Evolutionary conservation across 2,329 filamentous ascomycete genomes (phyloP).

Genomic region (Fusarium sublunatum): DNA sequence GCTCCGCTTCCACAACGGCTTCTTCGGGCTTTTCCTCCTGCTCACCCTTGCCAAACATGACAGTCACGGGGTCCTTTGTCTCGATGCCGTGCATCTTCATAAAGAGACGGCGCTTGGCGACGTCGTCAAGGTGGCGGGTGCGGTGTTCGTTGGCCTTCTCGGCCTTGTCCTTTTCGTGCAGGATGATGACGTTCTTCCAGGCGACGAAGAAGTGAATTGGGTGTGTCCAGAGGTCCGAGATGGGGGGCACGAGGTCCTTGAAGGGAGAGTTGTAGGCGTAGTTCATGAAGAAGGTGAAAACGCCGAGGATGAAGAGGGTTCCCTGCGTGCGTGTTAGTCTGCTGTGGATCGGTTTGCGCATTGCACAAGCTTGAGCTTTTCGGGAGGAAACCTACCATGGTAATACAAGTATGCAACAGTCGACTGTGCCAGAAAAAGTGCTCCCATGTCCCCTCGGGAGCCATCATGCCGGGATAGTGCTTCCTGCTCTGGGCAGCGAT

Average conservation of each 20-base stretch:
- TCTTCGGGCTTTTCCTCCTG: conserved; percentile 53
- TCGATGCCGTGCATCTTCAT: conserved; percentile 87
- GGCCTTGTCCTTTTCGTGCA: conserved; percentile 80
- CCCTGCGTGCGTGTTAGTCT: conserved; percentile 55
- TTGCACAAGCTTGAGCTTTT: background rate
- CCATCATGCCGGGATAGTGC: conserved; percentile 90
- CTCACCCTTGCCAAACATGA: conserved; percentile 55
- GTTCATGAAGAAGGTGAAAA: conserved; percentile 80
- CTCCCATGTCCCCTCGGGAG: conserved; percentile 82
- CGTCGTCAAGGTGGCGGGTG: conserved; percentile 81
- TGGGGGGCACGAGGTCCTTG: conserved; percentile 79
- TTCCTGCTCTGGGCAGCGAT: conserved; percentile 72
- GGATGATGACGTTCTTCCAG: conserved; percentile 76
- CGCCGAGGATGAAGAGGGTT: conserved; percentile 75
- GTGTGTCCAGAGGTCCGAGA: conserved; percentile 74
- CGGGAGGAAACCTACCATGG: conserved; percentile 71
- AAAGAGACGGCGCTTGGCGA: conserved; percentile 86
- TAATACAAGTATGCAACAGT: conserved; percentile 82
- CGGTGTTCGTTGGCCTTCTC: conserved; percentile 77
- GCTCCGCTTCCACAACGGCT: conserved; percentile 52
- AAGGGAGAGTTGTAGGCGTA: conserved; percentile 84
- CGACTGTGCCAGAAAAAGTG: conserved; percentile 86
- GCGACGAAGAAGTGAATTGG: conserved; percentile 75
- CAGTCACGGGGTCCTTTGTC: conserved; percentile 65
- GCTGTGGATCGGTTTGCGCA: background rate